Evolutionary conservation across 169 alveolate species (phyloP).

Genomic region (Neospora caninum): DNA sequence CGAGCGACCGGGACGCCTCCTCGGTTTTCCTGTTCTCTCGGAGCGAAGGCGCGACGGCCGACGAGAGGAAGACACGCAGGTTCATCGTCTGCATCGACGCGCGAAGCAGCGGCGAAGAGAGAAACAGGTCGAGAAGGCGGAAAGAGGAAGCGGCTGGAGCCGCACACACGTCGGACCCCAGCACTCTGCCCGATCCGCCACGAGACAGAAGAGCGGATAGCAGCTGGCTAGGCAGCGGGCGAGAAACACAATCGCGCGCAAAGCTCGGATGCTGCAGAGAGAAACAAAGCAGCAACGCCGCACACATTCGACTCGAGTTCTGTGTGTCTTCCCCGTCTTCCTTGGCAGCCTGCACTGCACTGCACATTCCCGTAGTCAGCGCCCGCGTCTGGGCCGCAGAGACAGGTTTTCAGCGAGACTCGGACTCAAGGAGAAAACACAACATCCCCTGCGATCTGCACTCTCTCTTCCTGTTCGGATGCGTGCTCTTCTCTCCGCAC

Average conservation of each 20-base stretch:
- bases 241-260: conserved; percentile 6
- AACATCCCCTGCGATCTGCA: not conserved
- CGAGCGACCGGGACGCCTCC: not conserved
- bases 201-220: not conserved
- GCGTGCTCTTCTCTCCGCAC: not conserved
- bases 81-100: not conserved
- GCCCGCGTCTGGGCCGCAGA: too few relatives aligned
- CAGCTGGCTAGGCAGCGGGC: not conserved
- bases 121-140: conserved; percentile 1
- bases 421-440: too few relatives aligned
- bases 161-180: not conserved
- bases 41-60: not conserved
- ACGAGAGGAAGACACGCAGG: not conserved
- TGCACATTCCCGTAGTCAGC: too few relatives aligned
- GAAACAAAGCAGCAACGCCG: not conserved
- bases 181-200: not conserved
- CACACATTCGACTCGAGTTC: too few relatives aligned
- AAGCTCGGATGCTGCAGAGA: conserved; percentile 6
- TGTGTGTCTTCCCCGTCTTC: too few relatives aligned
- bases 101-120: not conserved
- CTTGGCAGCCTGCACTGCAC: too few relatives aligned
- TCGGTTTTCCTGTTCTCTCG: not conserved
- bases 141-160: not conserved
- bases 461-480: not conserved
- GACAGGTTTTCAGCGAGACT: too few relatives aligned